These are phyloP conservation scores for Auriculariales sp. DNA, from an alignment of 768 basidiomycete species.

Conservation along the genomic window DNA sequence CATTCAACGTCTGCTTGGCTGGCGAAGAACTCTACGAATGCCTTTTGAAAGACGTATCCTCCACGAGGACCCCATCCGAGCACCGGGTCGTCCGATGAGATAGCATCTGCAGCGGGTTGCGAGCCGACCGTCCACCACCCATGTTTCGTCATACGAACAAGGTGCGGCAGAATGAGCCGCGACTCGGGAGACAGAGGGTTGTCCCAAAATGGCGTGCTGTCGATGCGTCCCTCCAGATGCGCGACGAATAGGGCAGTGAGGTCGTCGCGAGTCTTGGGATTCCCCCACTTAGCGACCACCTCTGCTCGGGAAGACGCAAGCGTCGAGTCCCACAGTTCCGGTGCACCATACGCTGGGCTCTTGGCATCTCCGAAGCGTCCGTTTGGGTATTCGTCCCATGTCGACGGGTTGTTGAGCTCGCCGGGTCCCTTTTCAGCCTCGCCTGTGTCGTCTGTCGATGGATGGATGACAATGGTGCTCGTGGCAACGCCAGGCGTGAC, in stretches of 20 bases:
- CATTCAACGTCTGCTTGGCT: constrained; percentile 38
- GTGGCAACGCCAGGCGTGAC: constrained; percentile 55
- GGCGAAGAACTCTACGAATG: constrained; percentile 94
- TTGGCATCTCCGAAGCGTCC: constrained; percentile 96
- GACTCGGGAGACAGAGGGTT: constrained; percentile 75
- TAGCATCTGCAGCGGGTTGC: constrained; percentile 85
- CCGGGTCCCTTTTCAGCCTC: constrained; percentile 60
- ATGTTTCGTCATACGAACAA: constrained; percentile 57
- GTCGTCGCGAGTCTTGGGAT: constrained; percentile 48
- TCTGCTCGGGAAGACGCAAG: constrained; percentile 23
- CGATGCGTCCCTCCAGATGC: constrained; percentile 59
- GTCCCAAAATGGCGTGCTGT: constrained; percentile 80
- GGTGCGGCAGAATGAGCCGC: constrained; percentile 55
- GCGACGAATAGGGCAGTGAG: constrained; percentile 67
- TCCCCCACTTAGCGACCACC: constrained; percentile 61
- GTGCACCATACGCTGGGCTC: constrained; percentile 85
- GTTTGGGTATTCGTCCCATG: constrained; percentile 96
- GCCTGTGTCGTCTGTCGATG: constrained; percentile 23
- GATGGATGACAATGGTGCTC: constrained; percentile 33
- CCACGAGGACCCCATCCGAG: constrained; percentile 89
- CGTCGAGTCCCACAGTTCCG: constrained; percentile 49
- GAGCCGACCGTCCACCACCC: constrained; percentile 97
- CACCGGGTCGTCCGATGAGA: constrained; percentile 52
- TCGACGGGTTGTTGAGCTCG: constrained; percentile 60
- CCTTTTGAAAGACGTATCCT: constrained; percentile 95